Evolutionary conservation across 352 stramenopile species (phyloP).

Genomic region (Pythium plurisporium): DNA sequence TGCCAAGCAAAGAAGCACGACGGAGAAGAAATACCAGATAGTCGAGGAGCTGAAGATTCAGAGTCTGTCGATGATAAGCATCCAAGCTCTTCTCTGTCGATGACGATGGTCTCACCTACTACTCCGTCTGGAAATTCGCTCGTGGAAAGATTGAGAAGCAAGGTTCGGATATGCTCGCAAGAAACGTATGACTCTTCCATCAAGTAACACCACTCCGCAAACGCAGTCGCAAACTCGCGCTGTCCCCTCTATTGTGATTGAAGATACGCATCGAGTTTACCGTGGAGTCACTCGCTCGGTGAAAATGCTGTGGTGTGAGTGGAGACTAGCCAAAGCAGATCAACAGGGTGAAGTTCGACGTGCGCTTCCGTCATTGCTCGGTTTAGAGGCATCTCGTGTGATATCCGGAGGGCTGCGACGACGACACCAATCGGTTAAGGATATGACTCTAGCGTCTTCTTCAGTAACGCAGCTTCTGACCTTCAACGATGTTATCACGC

Average conservation of each 20-base stretch:
- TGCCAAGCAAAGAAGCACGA: too few relatives aligned
- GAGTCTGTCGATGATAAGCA: too few relatives aligned
- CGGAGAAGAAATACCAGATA: not conserved
- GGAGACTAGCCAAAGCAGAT: slow-evolving; percentile 30
- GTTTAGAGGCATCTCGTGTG: not conserved
- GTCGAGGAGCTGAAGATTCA: too few relatives aligned
- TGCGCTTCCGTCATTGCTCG: not conserved
- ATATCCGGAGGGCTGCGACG: not conserved
- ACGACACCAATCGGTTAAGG: slow-evolving; percentile 9
- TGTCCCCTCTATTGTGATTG: too few relatives aligned
- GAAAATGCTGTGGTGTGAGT: slow-evolving; percentile 45
- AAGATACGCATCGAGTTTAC: slow-evolving; percentile 1
- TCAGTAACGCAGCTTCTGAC: not conserved
- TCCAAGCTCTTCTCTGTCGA: too few relatives aligned
- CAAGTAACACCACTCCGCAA: too few relatives aligned
- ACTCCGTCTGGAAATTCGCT: slow-evolving; percentile 8
- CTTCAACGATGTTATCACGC: not conserved
- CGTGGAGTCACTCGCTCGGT: slow-evolving; percentile 14
- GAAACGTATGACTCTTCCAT: too few relatives aligned
- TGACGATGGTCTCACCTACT: not conserved
- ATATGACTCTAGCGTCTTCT: not conserved
- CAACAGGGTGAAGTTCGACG: slow-evolving; percentile 19
- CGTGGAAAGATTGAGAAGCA: slow-evolving; percentile 29
- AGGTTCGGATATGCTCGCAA: slow-evolving; percentile 30
- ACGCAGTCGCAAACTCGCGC: too few relatives aligned